These are phyloP conservation scores for Bacidia gigantensis DNA, from an alignment of 495 filamentous ascomycete species.

Conservation along the genomic window DNA sequence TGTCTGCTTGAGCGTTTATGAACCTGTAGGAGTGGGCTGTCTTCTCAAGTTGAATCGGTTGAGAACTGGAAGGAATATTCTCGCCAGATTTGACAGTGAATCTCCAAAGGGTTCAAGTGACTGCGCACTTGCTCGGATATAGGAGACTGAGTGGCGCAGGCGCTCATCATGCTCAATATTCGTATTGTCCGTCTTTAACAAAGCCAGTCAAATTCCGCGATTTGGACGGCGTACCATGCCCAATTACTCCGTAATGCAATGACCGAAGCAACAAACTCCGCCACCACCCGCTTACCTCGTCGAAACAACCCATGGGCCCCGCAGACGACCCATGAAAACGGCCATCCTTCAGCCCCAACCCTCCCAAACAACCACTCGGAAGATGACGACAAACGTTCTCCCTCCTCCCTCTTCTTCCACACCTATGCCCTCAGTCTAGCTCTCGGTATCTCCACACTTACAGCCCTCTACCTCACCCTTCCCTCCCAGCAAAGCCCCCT, in stretches of 20 bases:
- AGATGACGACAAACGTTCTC: constrained; percentile 29
- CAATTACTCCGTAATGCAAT: neutral
- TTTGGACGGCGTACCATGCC: too few relatives aligned
- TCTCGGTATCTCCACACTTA: constrained; percentile 34
- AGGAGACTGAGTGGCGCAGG: too few relatives aligned
- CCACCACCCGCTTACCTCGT: neutral
- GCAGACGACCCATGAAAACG: constrained; percentile 6
- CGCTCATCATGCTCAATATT: too few relatives aligned
- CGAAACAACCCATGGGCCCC: constrained; percentile 3
- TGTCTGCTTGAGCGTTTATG: neutral
- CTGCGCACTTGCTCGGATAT: too few relatives aligned
- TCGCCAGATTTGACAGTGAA: too few relatives aligned
- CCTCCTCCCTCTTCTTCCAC: constrained; percentile 66
- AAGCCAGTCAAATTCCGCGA: too few relatives aligned
- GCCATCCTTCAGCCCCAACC: neutral
- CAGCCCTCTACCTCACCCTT: constrained; percentile 34
- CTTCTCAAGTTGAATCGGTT: too few relatives aligned
- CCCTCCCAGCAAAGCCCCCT: constrained; percentile 34
- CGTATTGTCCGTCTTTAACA: too few relatives aligned
- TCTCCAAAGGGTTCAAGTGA: too few relatives aligned
- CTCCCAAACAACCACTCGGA: neutral
- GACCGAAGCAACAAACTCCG: neutral
- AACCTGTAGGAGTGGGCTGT: too few relatives aligned
- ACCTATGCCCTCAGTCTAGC: constrained; percentile 44
- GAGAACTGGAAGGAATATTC: too few relatives aligned